These are phyloP conservation scores for Tylopilus vinaceipallidus DNA, from an alignment of 768 basidiomycete genomes.

Conservation along the genomic window DNA sequence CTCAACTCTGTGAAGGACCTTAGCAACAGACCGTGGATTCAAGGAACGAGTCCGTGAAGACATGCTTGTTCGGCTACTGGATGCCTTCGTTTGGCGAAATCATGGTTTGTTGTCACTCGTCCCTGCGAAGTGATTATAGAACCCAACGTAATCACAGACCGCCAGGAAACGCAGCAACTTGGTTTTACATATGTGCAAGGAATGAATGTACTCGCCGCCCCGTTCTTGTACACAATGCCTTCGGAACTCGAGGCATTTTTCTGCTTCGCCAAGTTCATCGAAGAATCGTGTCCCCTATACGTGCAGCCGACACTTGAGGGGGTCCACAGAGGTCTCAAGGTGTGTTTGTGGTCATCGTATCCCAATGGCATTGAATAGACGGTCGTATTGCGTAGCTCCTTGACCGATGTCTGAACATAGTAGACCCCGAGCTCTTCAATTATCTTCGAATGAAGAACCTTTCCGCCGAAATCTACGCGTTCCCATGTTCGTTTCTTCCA, in stretches of 20 bases:
- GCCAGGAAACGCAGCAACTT: slow-evolving; percentile 73
- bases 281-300: slow-evolving; percentile 92
- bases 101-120: slow-evolving; percentile 50
- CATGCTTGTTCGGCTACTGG: slow-evolving; percentile 93
- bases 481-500: slow-evolving; percentile 69
- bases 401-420: slow-evolving; percentile 87
- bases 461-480: slow-evolving; percentile 95
- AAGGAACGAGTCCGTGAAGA: slow-evolving; percentile 96
- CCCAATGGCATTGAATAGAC: neutral
- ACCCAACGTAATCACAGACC: slow-evolving; percentile 44
- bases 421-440: slow-evolving; percentile 82
- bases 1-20: slow-evolving; percentile 47
- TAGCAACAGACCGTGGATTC: slow-evolving; percentile 97
- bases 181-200: slow-evolving; percentile 98
- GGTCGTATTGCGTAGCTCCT: slow-evolving; percentile 58
- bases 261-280: slow-evolving; percentile 95
- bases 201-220: slow-evolving; percentile 98
- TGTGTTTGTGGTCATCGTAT: slow-evolving; percentile 33
- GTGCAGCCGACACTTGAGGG: slow-evolving; percentile 95
- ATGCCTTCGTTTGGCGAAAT: slow-evolving; percentile 97
- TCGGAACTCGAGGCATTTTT: slow-evolving; percentile 98
- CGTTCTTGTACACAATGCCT: slow-evolving; percentile 96
- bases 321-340: slow-evolving; percentile 92
- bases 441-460: slow-evolving; percentile 88
- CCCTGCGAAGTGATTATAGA: neutral